phyloP scores from a whole-genome alignment of 2,329 filamentous ascomycete genomes.

The Arthroderma sp. region DNA sequence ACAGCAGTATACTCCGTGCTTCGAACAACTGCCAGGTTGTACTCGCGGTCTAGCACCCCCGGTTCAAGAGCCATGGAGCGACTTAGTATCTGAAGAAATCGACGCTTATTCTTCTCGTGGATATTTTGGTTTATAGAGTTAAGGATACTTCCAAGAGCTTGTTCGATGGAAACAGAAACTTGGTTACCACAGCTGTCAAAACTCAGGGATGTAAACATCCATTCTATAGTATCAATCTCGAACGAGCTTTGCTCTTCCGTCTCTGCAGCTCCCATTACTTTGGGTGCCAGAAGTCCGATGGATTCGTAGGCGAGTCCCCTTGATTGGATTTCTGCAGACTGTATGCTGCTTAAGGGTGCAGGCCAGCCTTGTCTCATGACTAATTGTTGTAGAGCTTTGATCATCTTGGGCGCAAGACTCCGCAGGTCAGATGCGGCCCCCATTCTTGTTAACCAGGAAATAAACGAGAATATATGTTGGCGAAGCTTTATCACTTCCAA shows the following conservation, averaged over 20 bases:
- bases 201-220: conserved; percentile 72
- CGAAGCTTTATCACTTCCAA: conserved; percentile 69
- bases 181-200: conserved; percentile 62
- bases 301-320: conserved; percentile 80
- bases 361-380: conserved; percentile 79
- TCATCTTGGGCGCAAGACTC: conserved; percentile 53
- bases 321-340: conserved; percentile 50
- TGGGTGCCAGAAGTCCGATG: conserved; percentile 60
- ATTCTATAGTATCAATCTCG: conserved; percentile 46
- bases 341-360: conserved; percentile 43
- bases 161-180: conserved; percentile 77
- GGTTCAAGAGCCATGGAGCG: conserved; percentile 48
- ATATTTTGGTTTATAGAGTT: conserved; percentile 40
- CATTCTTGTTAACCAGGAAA: conserved; percentile 73
- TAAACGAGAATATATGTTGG: conserved; percentile 69
- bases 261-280: conserved; percentile 25
- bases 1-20: conserved; percentile 71
- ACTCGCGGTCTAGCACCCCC: conserved; percentile 26
- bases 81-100: conserved; percentile 47
- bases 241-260: conserved; percentile 22
- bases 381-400: conserved; percentile 57
- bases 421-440: conserved; percentile 49
- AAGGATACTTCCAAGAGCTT: conserved; percentile 68
- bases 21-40: conserved; percentile 40
- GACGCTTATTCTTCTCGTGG: conserved; percentile 24